A percentile compares a stretch with the other conserved stretches of the same genome.
phyloP scores from a whole-genome alignment of 139 green algal genomes.

The Chlamydomonas sp. region DNA sequence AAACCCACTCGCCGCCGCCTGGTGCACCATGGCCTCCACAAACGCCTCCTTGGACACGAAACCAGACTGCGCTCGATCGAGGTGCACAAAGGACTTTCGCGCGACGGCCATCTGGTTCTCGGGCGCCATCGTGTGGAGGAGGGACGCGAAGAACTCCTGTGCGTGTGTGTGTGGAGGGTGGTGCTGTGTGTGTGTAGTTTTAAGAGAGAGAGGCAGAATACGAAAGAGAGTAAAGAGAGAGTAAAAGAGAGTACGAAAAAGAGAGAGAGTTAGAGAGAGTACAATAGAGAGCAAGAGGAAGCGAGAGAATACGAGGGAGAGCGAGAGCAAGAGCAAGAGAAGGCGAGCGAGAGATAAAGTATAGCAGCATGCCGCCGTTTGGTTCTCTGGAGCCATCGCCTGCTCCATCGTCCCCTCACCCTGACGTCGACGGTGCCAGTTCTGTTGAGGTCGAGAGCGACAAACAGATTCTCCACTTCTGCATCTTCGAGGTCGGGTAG shows the following conservation, averaged over 20 bases:
- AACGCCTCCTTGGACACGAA: conserved; percentile 33
- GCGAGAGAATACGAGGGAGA: no score
- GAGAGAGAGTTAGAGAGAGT: no score
- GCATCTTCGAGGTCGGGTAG: conserved; percentile 33
- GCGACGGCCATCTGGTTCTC: conserved; percentile 20
- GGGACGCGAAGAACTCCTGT: conserved; percentile 49
- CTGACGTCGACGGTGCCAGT: conserved; percentile 42
- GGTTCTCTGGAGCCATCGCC: background rate
- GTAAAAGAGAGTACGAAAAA: no score
- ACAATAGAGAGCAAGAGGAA: no score
- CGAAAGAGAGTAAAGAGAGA: no score
- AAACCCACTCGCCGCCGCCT: conserved; percentile 7
- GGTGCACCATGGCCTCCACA: conserved; percentile 23
- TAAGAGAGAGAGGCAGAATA: no score
- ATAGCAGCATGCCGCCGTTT: conserved; percentile 3
- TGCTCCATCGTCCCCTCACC: no score
- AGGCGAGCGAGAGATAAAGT: no score
- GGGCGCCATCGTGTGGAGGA: conserved; percentile 33
- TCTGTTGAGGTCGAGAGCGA: conserved; percentile 43
- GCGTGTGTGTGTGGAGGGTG: no score
- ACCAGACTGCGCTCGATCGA: conserved; percentile 13
- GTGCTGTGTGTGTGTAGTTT: no score
- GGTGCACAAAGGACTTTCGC: background rate
- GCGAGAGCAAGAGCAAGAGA: no score
- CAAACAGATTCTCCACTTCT: conserved; percentile 41